Evolutionary conservation across 108 stramenopile species (phyloP), one percentile per base, ranked within the genome.

Genomic region (Pseudonitzschia multiseries): DNA sequence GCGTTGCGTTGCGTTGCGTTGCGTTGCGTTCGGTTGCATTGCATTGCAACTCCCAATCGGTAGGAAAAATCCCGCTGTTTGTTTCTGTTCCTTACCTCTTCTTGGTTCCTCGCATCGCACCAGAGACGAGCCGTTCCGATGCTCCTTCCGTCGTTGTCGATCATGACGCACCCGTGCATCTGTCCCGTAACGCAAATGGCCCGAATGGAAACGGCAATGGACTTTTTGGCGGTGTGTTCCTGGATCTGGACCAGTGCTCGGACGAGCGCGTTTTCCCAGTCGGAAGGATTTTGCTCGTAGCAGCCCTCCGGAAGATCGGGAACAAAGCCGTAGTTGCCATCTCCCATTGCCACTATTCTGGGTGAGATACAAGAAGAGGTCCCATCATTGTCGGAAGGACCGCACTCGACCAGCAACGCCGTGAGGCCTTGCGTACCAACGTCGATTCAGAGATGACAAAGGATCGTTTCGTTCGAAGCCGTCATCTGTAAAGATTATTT

Each of bases 401-500:
- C 61, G 18, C 60, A 68, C 22, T 68, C 48, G 9, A 67, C 65
- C 14, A 84, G 57, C 33, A 84, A 21, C 17, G 74, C 78, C 28
- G 84, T 81, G 51, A 84, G 52, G 28, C 84, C 84, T 67, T 84
- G 84, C 0, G 84, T 84, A n/a, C 84, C 84, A 63, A 54, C 57
- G 57, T 84, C 84, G 53, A 84, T 79, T 4, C 84, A 80, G 61
- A 62, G 61, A 12, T 62, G 40, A 20, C 61, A 62, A 17, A 33
- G 36, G 0, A 27, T 22, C 57, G n/a, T 26, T 13, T 2, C 26
- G 27, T 5, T 48, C 1, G 46, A 18, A 10, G 46, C 18, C 18
- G 46, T 20, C 73, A 20, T 48, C 36, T 73, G 0, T 48, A 10
- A 5, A 18, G 46, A 1, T 2, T 1, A 18, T 48, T 48, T 18